Conservation (phyloP, 257 asterid genomes). For the Solanum corneliomulleri region DNA sequence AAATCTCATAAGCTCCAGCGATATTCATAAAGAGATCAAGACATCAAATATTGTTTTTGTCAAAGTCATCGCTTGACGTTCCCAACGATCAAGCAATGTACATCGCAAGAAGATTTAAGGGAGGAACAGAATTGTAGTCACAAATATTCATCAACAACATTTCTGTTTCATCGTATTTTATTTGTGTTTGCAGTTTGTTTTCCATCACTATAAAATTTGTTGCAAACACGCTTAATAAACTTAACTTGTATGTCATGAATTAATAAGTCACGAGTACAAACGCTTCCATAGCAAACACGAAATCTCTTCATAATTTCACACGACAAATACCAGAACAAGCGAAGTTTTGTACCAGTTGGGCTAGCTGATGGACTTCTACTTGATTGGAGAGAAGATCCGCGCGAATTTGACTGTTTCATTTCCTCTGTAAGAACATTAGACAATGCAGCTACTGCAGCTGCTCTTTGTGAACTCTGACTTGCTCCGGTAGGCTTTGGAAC, state of each 20-base stretch:
- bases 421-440: conserved; percentile 75
- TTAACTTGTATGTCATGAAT: too few relatives aligned
- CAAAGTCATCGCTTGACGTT: fast-evolving
- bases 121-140: background rate
- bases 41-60: background rate
- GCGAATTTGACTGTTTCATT: conserved; percentile 45
- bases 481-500: conserved; percentile 35
- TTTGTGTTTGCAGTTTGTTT: background rate
- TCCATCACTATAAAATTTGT: background rate
- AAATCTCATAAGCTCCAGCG: background rate
- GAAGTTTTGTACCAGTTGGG: conserved; percentile 39
- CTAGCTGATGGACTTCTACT: conserved; percentile 51
- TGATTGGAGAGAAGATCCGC: conserved; percentile 51
- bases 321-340: background rate
- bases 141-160: background rate
- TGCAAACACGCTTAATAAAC: background rate
- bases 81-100: background rate
- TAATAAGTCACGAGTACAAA: too few relatives aligned
- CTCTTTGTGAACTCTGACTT: conserved; percentile 68
- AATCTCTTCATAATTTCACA: background rate
- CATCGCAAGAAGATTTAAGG: background rate
- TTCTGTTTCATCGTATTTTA: background rate
- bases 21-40: background rate
- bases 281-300: background rate
- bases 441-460: conserved; percentile 97